Evolutionary conservation across 2,329 filamentous ascomycete genomes (phyloP), one percentile per base, ranked within the genome.

Genomic region (Botrytis cinerea): DNA sequence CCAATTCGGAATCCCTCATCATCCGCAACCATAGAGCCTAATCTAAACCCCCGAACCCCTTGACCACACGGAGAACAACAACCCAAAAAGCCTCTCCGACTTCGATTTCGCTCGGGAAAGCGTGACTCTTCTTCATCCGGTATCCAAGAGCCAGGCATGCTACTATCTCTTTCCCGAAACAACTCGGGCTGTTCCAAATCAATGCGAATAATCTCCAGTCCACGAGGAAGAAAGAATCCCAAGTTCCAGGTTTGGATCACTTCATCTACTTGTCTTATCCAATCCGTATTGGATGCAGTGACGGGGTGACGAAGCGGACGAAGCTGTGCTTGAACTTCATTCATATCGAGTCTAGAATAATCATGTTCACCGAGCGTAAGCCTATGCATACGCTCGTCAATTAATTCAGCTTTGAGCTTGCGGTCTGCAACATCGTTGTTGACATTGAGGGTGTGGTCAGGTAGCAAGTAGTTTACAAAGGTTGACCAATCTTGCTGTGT

Each of bases 401-500:
- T 70, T n/a, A 78, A 80, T 73, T 88, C 85, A 0, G 82, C 82
- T 43, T 82, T 82, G 43, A 86, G 75, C 77, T 89, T 89, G 71
- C 86, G 83, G 74, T 87, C 84, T 25, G 86, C 80, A 28, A 88
- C 77, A 66, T 83, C 82, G 35, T 85, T 84, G 76, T 88, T 89
- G 28, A 81, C 80, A 25, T 79, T 78, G 1, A 81, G 80, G 7
- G 82, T 81, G 78, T 87, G 84, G 71, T 86, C 81, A 0, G 88
- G 87, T 35, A 90, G 79, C 25, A 90, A 79, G 74, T 86, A 86
- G 76, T 89, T 89, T 63, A 88, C 76, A 79, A 90, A 90, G 0
- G 88, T 89, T 51, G 84, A 83, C 88, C 88, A 90, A 78, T 90
- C 88, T 76, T 87, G 84, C 22, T 81, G 76, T 1, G 81, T 84